These are phyloP conservation scores for Coemansia sp. DNA, from an alignment of 192 early-diverging fungal species.

Conservation along the genomic window DNA sequence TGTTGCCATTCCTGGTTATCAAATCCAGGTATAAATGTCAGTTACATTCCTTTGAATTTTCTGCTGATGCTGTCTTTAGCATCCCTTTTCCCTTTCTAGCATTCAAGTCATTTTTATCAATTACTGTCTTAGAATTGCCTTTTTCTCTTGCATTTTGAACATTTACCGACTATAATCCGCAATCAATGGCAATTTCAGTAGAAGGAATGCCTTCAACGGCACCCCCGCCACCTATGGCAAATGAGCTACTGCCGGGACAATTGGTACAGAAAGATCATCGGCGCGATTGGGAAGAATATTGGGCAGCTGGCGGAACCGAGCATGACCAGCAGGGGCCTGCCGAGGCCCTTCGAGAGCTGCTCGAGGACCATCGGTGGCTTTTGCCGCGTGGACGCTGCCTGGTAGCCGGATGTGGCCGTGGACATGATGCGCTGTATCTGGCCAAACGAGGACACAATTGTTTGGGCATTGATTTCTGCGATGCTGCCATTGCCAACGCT, in stretches of 20 bases:
- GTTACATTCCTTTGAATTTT: neutral
- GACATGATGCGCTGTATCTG: constrained; percentile 74
- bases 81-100: neutral
- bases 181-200: constrained; percentile 37
- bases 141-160: too few species aligned
- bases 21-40: neutral
- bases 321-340: constrained; percentile 26
- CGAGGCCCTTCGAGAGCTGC: constrained; percentile 39
- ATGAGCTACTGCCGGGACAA: neutral
- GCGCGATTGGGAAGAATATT: constrained; percentile 30
- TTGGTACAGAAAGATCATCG: constrained; percentile 3
- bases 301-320: constrained; percentile 16
- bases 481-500: constrained; percentile 55
- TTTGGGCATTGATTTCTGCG: constrained; percentile 67
- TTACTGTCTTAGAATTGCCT: neutral
- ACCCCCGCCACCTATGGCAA: neutral
- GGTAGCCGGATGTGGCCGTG: constrained; percentile 51
- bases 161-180: too few species aligned
- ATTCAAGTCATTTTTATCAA: constrained; percentile 2
- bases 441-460: constrained; percentile 52
- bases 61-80: too few species aligned
- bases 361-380: constrained; percentile 44
- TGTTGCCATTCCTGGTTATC: neutral
- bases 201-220: constrained; percentile 14
- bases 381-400: constrained; percentile 47